Percentiles rank a stretch among this genome's conserved stretches.
Evolutionary conservation across 352 stramenopile genomes (phyloP).

Genomic region (Pythium rhizo-oryzae): DNA sequence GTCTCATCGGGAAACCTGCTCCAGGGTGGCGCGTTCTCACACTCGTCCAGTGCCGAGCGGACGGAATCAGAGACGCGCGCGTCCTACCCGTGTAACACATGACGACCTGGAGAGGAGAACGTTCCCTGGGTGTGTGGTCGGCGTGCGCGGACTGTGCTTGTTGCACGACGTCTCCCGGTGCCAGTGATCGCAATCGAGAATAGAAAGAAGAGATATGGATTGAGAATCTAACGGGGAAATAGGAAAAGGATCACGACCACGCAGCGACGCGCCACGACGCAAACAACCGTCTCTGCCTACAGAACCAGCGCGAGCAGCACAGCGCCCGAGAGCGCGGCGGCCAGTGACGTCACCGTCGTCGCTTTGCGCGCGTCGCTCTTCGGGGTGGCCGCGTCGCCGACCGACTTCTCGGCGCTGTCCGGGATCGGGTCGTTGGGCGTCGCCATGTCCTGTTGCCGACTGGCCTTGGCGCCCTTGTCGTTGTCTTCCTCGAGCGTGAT

Average conservation of each 20-base stretch:
- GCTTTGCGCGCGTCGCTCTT: background rate
- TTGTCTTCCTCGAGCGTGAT: constrained; percentile 1
- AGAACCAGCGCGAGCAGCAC: background rate
- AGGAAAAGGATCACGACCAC: background rate
- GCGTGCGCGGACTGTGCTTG: too few species aligned
- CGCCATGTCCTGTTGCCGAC: background rate
- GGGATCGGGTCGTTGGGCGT: constrained; percentile 1
- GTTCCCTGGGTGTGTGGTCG: too few species aligned
- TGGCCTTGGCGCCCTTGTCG: background rate
- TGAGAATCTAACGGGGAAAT: background rate
- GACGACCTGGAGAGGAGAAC: too few species aligned
- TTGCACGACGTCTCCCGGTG: too few species aligned
- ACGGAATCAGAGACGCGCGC: too few species aligned
- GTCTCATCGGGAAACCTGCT: too few species aligned
- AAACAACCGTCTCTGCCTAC: background rate
- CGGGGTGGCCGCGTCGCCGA: background rate
- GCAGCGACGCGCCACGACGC: too few species aligned
- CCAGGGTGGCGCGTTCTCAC: too few species aligned
- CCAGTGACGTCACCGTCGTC: background rate
- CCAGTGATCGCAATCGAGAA: too few species aligned
- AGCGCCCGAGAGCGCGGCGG: background rate
- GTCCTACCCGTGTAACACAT: too few species aligned
- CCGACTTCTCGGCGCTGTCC: background rate
- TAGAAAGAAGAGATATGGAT: too few species aligned
- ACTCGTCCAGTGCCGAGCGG: too few species aligned